Evolutionary conservation across 2,329 filamentous ascomycete species (phyloP), one percentile per base, ranked within the genome.

Genomic region (Aspergillus sp.): DNA sequence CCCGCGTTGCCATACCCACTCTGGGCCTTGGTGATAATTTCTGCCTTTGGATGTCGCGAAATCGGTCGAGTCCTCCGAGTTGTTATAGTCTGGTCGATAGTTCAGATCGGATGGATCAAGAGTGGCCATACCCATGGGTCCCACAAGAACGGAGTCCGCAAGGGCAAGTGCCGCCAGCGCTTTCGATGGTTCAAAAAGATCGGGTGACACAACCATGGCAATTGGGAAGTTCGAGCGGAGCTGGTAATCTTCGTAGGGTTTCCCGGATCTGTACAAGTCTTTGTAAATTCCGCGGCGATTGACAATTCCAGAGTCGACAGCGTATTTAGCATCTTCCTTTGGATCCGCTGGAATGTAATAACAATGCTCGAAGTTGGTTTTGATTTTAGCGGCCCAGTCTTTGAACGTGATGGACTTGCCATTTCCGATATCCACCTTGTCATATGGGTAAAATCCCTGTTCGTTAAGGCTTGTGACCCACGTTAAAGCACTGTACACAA

Each of bases 271-370:
- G 82, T 97, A 97, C 17, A 98, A 79, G 73, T 99, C 95, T 78
- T 99, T 99, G 85, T 99, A 99, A 70, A 99, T 96, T 60, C 95
- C 96, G 21, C 93, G 87, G 50, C 95, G 90, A 76, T 96, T 96
- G 78, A 98, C 78, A 48, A 97, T 81, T 14, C 77, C 78, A 0
- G 90, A 67, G 74, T 97, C 92, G 67, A 99, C 82, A 62, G 95
- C 90, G 77, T 96, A 92, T 51, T 88, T 78, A 51, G 72, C 70
- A 73, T 96, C 93, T 1, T 96, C 88, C 0, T 83, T 80, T 0
- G 87, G 69, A 37, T 88, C 81, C 14, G 82, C 66, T 0, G 95
- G 95, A 31, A 99, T 82, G 69, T 90, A 98, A 81, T 95, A 99
- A 75, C 90, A 93, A 55, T 87, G 86, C 77, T 99, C 95, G 73